Base-by-base conservation (phyloP, 352 stramenopile genomes). In the Chrysophaeum taylorii region DNA sequence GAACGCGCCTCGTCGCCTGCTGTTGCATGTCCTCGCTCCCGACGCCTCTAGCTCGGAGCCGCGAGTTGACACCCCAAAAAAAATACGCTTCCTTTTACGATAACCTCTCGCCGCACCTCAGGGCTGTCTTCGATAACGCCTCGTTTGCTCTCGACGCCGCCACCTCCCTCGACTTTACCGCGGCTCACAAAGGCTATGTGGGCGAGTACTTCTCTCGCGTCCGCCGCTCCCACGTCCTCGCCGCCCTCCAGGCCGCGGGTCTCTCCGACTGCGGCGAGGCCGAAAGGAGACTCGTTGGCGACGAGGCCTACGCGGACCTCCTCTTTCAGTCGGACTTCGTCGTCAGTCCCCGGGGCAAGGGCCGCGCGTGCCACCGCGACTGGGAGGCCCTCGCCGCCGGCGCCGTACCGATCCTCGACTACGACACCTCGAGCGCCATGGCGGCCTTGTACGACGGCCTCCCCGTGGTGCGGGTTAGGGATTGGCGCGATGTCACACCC, bases 301-400 rank as follows among this genome's bases (percentile, higher is more conserved):
- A 33, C 48, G 48, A 5, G 18, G 25, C 18, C 18, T 60, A 33
- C 48, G 48, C 48, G 5, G 52, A 7, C n/a, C 52, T n/a, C 2
- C 9, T 63, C 5, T 33, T 63, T 15, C 27, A 9, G 52, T 41
- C 27, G 5, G 29, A 35, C n/a, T 63, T 63, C 52, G 52, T 39
- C 27, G 52, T 63, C 9, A 31, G 9, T 9, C 52, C 52, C 27
- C 52, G 39, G 52, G 52, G 52, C 52, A 63, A 41, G 27, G 52
- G 52, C 27, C 52, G 52, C 52, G 52, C 52, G 25, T 63, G 52
- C 52, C 29, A 63, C 52, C 52, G 52, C 52, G 52, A 63, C 5
- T 63, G 52, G 52, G 52, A 63, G 29, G n/a, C 52, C 12, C 29
- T 63, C 4, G 25, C 52, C 29, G 52, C 52, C 5, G 52, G 52